Evolutionary conservation across 257 asterid genomes (phyloP).

Genomic region (Euphrasia confusa): DNA sequence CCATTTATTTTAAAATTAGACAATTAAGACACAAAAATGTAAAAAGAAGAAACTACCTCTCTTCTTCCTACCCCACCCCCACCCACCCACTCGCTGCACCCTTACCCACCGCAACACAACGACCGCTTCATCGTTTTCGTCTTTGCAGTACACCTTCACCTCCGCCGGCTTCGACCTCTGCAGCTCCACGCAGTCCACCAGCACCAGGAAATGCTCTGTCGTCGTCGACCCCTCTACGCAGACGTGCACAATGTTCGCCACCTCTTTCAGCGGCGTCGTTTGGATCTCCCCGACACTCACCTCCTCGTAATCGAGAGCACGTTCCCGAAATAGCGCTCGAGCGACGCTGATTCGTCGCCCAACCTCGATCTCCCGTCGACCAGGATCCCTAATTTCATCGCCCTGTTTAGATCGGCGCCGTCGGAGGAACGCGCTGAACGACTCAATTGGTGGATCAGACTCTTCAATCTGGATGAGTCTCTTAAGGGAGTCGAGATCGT

Average conservation of each 20-base stretch:
- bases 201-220: slow-evolving; percentile 40
- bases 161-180: slow-evolving; percentile 41
- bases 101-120: too few species aligned
- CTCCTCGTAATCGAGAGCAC: slow-evolving; percentile 41
- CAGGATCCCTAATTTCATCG: slow-evolving; percentile 38
- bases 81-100: too few species aligned
- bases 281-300: slow-evolving; percentile 32
- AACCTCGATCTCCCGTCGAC: slow-evolving; percentile 45
- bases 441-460: slow-evolving; percentile 54
- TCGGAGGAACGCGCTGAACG: slow-evolving; percentile 45
- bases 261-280: slow-evolving; percentile 25
- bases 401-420: slow-evolving; percentile 18
- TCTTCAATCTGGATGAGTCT: slow-evolving; percentile 49
- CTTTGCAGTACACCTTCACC: slow-evolving; percentile 35
- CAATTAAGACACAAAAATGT: too few species aligned
- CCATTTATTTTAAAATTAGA: too few species aligned
- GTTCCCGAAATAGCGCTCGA: slow-evolving; percentile 49
- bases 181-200: slow-evolving; percentile 55
- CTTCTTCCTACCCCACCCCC: too few species aligned
- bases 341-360: slow-evolving; percentile 18
- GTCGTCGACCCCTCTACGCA: slow-evolving; percentile 31
- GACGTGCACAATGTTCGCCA: slow-evolving; percentile 33
- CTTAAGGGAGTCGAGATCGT: slow-evolving; percentile 59
- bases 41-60: too few species aligned
- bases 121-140: slow-evolving; percentile 39